These are phyloP conservation scores for Prototheca wickerhamii DNA, from an alignment of 163 green algal genomes.

Conservation along the genomic window DNA sequence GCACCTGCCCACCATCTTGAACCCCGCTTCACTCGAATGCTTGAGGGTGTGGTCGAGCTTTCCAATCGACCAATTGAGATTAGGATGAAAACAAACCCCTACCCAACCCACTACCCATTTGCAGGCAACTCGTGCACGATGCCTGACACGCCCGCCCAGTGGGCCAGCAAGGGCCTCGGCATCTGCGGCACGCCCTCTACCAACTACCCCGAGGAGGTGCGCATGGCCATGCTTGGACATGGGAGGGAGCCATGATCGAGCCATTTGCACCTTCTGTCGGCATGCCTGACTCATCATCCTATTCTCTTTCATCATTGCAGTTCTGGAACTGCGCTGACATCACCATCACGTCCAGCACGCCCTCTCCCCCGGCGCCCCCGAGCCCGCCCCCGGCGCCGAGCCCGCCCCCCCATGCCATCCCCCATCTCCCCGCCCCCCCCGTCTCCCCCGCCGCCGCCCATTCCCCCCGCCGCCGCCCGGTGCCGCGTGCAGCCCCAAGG, in stretches of 20 bases:
- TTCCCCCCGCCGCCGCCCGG: no score
- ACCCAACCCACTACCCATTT: not conserved
- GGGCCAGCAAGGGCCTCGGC: not conserved
- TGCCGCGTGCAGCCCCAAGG: not conserved
- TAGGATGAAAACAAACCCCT: not conserved
- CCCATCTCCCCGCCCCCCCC: not conserved
- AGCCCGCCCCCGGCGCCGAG: no score
- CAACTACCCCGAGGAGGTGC: constrained; percentile 2
- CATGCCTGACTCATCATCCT: not conserved
- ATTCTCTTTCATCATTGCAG: not conserved
- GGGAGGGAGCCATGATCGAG: not conserved
- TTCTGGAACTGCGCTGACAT: constrained; percentile 28
- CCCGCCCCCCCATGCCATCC: no score
- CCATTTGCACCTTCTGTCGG: not conserved
- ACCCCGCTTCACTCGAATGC: no score
- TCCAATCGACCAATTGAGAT: not conserved
- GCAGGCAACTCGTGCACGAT: not conserved
- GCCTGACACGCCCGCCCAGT: not conserved
- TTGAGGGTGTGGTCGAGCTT: no score
- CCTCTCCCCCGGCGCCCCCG: no score
- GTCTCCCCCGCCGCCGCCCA: no score
- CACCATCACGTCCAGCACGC: constrained; percentile 3
- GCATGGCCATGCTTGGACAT: not conserved
- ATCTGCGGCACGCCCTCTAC: not conserved
- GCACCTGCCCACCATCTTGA: no score